A percentile compares a stretch with the other conserved stretches of the same genome.
phyloP scores from a whole-genome alignment of 768 basidiomycete genomes.

The Pleurotus cornucopiae region DNA sequence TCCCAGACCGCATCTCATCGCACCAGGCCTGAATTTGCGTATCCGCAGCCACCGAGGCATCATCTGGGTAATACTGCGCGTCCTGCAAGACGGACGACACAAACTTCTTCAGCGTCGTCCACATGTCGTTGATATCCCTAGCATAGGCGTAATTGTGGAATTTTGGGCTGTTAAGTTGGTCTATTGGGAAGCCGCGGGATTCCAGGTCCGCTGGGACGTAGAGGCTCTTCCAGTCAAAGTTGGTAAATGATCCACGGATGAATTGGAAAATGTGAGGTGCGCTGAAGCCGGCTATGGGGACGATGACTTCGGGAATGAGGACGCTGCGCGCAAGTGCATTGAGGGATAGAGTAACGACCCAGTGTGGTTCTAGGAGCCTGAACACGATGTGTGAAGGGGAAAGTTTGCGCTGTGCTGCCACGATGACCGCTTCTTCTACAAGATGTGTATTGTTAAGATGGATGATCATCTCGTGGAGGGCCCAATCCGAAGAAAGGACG shows the following conservation, averaged over 20 bases:
- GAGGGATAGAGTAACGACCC: constrained; percentile 24
- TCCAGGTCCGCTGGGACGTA: constrained; percentile 24
- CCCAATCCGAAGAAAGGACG: constrained; percentile 24
- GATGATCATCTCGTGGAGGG: constrained; percentile 22
- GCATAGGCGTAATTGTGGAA: constrained; percentile 27
- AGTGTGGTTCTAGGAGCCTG: constrained; percentile 24
- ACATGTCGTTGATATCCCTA: constrained; percentile 19
- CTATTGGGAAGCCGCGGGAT: constrained; percentile 24
- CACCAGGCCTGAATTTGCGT: constrained; percentile 16
- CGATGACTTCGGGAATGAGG: constrained; percentile 23
- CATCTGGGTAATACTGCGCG: constrained; percentile 14
- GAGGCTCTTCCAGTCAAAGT: constrained; percentile 20
- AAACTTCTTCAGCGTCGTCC: constrained; percentile 22
- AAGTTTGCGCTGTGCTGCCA: constrained; percentile 24
- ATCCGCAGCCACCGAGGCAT: constrained; percentile 19
- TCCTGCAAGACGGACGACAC: constrained; percentile 16
- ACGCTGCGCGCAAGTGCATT: constrained; percentile 21
- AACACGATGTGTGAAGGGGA: constrained; percentile 19
- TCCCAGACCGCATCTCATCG: constrained; percentile 17
- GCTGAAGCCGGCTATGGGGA: constrained; percentile 16
- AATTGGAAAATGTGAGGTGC: constrained; percentile 14
- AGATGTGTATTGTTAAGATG: constrained; percentile 26
- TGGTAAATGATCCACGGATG: constrained; percentile 16
- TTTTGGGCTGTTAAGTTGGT: constrained; percentile 19
- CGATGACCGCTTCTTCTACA: constrained; percentile 25